Conservation (phyloP, 305 asterid species). For the Fraxinus velutina region DNA sequence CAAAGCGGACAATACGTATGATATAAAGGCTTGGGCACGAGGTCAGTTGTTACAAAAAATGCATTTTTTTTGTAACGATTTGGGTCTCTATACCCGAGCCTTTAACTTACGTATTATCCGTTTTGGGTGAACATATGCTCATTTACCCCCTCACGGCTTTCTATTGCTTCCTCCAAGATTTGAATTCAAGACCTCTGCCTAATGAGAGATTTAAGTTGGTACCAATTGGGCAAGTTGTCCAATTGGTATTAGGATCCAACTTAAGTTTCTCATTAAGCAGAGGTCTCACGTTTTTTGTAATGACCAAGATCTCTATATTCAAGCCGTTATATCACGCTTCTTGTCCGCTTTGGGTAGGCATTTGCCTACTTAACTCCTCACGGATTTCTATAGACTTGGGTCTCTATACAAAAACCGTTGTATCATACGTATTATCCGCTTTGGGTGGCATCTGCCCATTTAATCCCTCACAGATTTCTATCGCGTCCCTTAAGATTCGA, state of each 20-base stretch:
- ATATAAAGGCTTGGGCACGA: background rate
- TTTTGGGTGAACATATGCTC: background rate
- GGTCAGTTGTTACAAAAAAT: background rate
- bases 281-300: background rate
- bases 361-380: too few species aligned
- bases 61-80: background rate
- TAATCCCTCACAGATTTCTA: background rate
- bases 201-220: too few species aligned
- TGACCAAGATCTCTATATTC: too few species aligned
- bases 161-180: background rate
- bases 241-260: too few species aligned
- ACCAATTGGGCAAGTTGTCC: too few species aligned
- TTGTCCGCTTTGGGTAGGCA: too few species aligned
- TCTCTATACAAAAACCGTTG: background rate
- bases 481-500: background rate
- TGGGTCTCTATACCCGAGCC: background rate
- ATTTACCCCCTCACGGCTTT: background rate
- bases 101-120: background rate
- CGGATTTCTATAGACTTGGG: background rate
- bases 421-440: background rate
- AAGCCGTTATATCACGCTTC: too few species aligned
- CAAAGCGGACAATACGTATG: background rate
- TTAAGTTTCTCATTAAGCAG: background rate
- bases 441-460: background rate
- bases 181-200: background rate